Evolutionary conservation across 192 early-diverging fungal genomes (phyloP).

Genomic region (Coemansia pectinata): DNA sequence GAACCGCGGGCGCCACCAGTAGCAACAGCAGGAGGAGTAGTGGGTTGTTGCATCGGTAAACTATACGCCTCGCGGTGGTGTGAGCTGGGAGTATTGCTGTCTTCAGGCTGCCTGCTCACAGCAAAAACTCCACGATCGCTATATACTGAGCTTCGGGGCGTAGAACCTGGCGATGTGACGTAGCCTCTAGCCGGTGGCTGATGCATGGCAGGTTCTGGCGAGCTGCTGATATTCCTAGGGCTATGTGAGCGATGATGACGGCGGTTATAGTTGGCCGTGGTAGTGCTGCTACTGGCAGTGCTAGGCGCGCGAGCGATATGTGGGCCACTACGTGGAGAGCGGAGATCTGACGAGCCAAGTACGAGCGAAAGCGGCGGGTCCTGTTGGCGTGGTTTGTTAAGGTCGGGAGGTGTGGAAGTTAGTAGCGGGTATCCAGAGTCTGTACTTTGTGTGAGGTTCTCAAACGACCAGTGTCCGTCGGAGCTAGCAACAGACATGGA

Average conservation of each 20-base stretch:
- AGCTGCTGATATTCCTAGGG: neutral
- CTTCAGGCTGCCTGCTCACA: conserved; percentile 3
- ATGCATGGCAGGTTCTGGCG: neutral
- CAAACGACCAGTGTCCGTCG: conserved; percentile 59
- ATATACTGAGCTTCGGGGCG: conserved; percentile 20
- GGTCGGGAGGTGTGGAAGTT: conserved; percentile 9
- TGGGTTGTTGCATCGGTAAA: neutral
- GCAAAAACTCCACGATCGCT: conserved; percentile 17
- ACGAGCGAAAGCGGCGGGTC: conserved; percentile 47
- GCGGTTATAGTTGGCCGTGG: conserved; percentile 20
- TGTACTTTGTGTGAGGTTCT: conserved; percentile 50
- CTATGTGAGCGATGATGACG: conserved; percentile 17
- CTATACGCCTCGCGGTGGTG: neutral
- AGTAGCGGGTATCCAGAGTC: conserved; percentile 39
- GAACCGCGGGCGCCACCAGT: neutral
- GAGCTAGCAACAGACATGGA: conserved; percentile 61
- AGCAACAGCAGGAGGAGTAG: neutral
- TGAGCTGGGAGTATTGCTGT: neutral
- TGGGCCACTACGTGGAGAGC: conserved; percentile 2
- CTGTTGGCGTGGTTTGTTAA: conserved; percentile 12
- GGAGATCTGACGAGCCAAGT: conserved; percentile 20
- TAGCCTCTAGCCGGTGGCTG: conserved; percentile 7
- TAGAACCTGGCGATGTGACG: neutral
- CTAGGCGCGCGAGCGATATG: conserved; percentile 30
- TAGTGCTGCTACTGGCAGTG: conserved; percentile 34